Conservation (phyloP, 441 rosid species). For the Aquilaria agallochum region DNA sequence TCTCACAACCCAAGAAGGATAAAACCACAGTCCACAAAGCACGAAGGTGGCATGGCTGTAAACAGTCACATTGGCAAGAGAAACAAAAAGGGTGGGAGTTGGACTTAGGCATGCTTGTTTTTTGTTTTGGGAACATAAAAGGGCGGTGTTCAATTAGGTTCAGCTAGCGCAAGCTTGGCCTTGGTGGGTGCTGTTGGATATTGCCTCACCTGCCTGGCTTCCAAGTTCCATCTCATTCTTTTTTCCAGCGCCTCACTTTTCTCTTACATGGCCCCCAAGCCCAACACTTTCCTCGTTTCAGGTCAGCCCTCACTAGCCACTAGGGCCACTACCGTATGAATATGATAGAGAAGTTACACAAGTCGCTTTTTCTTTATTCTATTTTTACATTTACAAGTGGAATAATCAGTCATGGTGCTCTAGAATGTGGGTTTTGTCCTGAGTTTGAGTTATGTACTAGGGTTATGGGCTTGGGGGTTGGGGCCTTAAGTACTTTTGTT, state of each 20-base stretch:
- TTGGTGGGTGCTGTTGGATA: constrained; percentile 28
- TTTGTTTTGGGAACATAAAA: constrained; percentile 15
- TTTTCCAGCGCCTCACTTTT: constrained; percentile 21
- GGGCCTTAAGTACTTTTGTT: too few relatives aligned
- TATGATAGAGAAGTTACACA: constrained; percentile 22
- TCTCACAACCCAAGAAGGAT: constrained; percentile 2
- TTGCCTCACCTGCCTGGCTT: constrained; percentile 13
- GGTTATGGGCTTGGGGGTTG: too few relatives aligned
- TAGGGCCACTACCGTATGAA: too few relatives aligned
- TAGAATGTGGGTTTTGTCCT: too few relatives aligned
- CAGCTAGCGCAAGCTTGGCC: constrained; percentile 12
- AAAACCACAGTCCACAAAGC: constrained; percentile 12
- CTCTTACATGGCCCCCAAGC: neutral
- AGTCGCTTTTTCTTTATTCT: too few relatives aligned
- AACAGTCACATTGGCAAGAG: constrained; percentile 1
- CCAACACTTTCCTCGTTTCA: constrained; percentile 15
- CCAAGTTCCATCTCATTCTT: neutral
- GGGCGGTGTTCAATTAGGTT: constrained; percentile 5
- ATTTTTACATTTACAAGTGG: too few relatives aligned
- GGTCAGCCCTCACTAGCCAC: constrained; percentile 13
- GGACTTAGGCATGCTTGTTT: neutral
- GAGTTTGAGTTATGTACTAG: too few relatives aligned
- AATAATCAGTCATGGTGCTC: too few relatives aligned
- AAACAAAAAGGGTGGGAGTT: neutral
- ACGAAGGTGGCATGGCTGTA: constrained; percentile 28